A percentile compares a stretch with the other conserved stretches of the same genome.
phyloP scores from a whole-genome alignment of 495 filamentous ascomycete species.

The Rusavskia elegans region DNA sequence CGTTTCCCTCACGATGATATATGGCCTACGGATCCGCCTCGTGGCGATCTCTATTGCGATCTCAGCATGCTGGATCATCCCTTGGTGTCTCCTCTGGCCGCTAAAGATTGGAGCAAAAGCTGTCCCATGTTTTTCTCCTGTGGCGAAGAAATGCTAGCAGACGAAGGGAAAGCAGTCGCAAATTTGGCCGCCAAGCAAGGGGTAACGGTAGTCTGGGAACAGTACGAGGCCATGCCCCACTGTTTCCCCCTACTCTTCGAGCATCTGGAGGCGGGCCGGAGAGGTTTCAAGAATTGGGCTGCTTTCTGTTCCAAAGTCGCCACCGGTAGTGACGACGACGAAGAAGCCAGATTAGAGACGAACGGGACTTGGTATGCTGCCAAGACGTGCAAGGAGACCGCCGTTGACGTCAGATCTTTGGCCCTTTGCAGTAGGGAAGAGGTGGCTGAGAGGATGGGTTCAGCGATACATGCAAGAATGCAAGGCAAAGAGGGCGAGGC shows the following conservation, averaged over 20 bases:
- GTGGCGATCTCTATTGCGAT: constrained; percentile 52
- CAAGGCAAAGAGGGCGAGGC: constrained; percentile 27
- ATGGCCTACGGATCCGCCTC: constrained; percentile 61
- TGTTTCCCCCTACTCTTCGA: constrained; percentile 54
- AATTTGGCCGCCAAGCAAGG: constrained; percentile 41
- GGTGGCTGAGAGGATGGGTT: constrained; percentile 30
- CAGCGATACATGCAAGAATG: constrained; percentile 27
- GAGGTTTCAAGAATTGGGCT: constrained; percentile 39
- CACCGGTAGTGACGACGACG: constrained; percentile 17
- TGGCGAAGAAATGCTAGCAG: constrained; percentile 68
- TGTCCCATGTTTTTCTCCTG: constrained; percentile 58
- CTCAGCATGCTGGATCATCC: constrained; percentile 53
- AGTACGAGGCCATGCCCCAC: constrained; percentile 84
- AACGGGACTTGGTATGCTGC: constrained; percentile 37
- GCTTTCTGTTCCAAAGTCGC: constrained; percentile 29
- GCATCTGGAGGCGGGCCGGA: constrained; percentile 24
- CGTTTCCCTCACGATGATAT: constrained; percentile 37
- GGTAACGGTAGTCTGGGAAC: constrained; percentile 49
- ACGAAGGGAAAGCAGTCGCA: constrained; percentile 53
- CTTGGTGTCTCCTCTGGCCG: constrained; percentile 53
- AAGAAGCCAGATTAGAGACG: constrained; percentile 18
- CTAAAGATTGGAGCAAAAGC: constrained; percentile 44
- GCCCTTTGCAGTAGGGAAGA: constrained; percentile 37
- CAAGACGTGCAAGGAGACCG: constrained; percentile 34
- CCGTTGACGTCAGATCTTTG: constrained; percentile 30